Base-by-base conservation (phyloP, 2,329 filamentous ascomycete species). In the Chrysoporthe austroafricana region DNA sequence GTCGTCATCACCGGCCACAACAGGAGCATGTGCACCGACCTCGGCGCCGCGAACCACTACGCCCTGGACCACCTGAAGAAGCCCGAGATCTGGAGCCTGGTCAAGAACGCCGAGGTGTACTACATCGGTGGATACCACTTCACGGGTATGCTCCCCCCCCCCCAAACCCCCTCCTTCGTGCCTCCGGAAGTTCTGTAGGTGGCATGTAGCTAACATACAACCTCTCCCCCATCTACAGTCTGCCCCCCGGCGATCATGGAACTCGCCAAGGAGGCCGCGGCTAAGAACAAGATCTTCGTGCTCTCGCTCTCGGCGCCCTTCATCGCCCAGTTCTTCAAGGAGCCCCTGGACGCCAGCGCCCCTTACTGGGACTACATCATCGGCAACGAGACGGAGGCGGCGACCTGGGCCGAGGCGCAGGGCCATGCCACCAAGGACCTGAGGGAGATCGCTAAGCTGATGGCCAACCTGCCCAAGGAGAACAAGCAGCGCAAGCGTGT, bases 111-210 rank as follows among this genome's bases (percentile, higher is more conserved):
- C 66, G 88, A 94, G 77, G 86, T 91, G 75, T 97, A 90, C 86
- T 99, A 97, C 77, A 90, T 99, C 70, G 96, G 96, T 76, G 96
- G 96, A 58, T 99, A 94, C 85, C 96, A 99, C 85, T 88, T 99
- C 85, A 99, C 96, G 54, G 83, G 82, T 84, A 74, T 71, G 77
- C 9, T 36, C 44, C 52, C 32, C 39, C 26, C 11, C 44, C 56
- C 42, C 34, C n/a, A 3, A 42, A 2, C 26, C 26, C 26, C 26
- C 26, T 26, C 26, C 26, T 18, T 60, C 13, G 36, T 39, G 36
- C 4, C 36, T 39, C 36, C 36, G 36, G 36, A 39, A 6, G 9
- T 39, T 39, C 44, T 62, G 16, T 16, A 58, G 36, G 4, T 58
- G 18, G 43, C n/a, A 9, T 32, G 14, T 7, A 34, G 21, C 26